A percentile compares a stretch with the other conserved stretches of the same genome.
phyloP scores from a whole-genome alignment of 441 rosid species.

The Erodium texanum region DNA sequence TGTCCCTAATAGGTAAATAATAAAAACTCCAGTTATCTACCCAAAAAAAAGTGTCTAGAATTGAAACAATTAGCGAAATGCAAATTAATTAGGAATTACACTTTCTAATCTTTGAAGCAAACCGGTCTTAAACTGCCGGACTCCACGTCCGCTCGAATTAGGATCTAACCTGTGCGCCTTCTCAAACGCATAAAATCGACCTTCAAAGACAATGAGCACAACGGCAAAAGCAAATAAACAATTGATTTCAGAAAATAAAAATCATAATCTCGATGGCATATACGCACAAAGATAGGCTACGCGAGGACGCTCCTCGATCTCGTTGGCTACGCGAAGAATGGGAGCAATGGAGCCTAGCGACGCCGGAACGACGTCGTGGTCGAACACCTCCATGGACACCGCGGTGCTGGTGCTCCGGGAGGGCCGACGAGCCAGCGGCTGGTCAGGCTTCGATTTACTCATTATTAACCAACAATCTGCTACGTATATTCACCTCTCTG shows the following conservation, averaged over 20 bases:
- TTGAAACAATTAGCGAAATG: neutral
- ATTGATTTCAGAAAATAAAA: slow-evolving; percentile 4
- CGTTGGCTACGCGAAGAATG: slow-evolving; percentile 83
- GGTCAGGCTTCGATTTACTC: neutral
- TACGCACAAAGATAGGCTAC: slow-evolving; percentile 86
- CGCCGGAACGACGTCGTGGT: slow-evolving; percentile 84
- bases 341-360: slow-evolving; percentile 79
- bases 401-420: slow-evolving; percentile 82
- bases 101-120: slow-evolving; percentile 64
- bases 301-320: slow-evolving; percentile 95
- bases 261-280: too few species aligned
- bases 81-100: slow-evolving; percentile 26
- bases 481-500: neutral
- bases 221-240: neutral
- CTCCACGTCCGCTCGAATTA: slow-evolving; percentile 65
- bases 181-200: slow-evolving; percentile 83
- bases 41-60: neutral
- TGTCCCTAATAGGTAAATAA: neutral
- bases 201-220: slow-evolving; percentile 19
- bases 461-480: neutral
- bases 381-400: slow-evolving; percentile 86
- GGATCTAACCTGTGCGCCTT: slow-evolving; percentile 67
- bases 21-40: neutral
- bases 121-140: slow-evolving; percentile 70
- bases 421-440: slow-evolving; percentile 60